Evolutionary conservation across 352 stramenopile species (phyloP), one percentile per base, ranked within the genome.

Genomic region (Pythium inflatum): DNA sequence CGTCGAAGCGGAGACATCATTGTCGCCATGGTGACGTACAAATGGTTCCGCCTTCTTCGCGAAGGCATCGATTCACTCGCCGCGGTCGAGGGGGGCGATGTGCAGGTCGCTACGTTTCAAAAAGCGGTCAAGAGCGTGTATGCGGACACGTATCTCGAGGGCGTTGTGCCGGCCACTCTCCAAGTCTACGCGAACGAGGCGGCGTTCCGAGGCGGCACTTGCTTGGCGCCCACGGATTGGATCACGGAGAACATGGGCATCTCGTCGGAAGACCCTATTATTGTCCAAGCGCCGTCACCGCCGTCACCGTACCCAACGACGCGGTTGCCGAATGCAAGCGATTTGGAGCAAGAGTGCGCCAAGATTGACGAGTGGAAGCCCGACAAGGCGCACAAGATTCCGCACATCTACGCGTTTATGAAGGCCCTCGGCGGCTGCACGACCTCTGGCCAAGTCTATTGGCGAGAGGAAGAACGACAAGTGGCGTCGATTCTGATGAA

Each of bases 391-490:
- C 18, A 61, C 40, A 4, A 46, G 20, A 62, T 66, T 27, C 64
- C 55, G 16, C 46, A 14, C 3, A 55, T 68, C 25, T 27, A 51
- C 13, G 43, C 20, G n/a, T 73, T 73, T 18, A 68, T 68, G 49
- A 50, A 45, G 28, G 28, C 13, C 2, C 43, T 73, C 0, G 58
- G 66, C 33, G 66, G 66, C 20, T 73, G 38, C 50, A 59, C 57
- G 20, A 24, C 1, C n/a, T 38, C 13, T 20, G 66, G 57, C 9
- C 18, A 57, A 25, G 4, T 73, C 28, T 68, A 27, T 43, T 73
- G 66, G 66, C 66, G 28, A 9, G 33, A 67, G 7, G 66, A 73
- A 46, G 66, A 73, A 20, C 22, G 38, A 22, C 57, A 68, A 30
- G 28, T 73, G 0, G 22, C 27, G 4, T 48, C 34, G 18, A 27